A percentile compares a stretch with the other conserved stretches of the same genome.
These are phyloP conservation scores for Oidium heveae DNA, from an alignment of 2,329 filamentous ascomycete species.

Conservation along the genomic window DNA sequence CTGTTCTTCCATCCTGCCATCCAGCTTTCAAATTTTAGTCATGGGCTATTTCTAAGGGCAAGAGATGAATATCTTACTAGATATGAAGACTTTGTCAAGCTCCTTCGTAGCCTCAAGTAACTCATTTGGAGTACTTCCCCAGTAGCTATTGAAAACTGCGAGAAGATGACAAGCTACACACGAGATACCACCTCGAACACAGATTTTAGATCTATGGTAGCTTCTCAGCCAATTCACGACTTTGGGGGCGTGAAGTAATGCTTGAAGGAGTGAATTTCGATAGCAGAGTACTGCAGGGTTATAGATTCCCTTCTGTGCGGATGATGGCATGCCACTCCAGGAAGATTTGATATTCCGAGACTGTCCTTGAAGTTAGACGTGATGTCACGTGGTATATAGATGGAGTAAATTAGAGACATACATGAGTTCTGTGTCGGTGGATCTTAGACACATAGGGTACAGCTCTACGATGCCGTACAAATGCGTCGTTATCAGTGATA, in stretches of 20 bases:
- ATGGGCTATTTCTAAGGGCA: slow-evolving; percentile 1
- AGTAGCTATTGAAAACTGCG: slow-evolving; percentile 4
- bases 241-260: slow-evolving; percentile 13
- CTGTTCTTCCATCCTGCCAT: slow-evolving; percentile 1
- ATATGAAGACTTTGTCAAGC: slow-evolving; percentile 4
- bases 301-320: slow-evolving; percentile 9
- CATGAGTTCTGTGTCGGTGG: neutral
- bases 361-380: neutral
- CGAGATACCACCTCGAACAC: neutral
- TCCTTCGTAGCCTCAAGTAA: slow-evolving; percentile 1
- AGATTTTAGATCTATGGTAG: neutral
- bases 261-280: slow-evolving; percentile 13
- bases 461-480: neutral
- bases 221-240: slow-evolving; percentile 11
- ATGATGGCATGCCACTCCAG: slow-evolving; percentile 6
- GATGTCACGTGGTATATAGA: neutral
- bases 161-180: slow-evolving; percentile 5
- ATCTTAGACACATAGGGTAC: neutral
- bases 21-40: neutral
- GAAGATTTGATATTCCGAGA: neutral
- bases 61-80: neutral
- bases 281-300: slow-evolving; percentile 14
- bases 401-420: neutral
- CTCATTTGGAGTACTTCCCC: slow-evolving; percentile 3
- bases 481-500: neutral